These are phyloP conservation scores for Aspergillus sp. DNA, from an alignment of 2,329 filamentous ascomycete species.

Conservation along the genomic window DNA sequence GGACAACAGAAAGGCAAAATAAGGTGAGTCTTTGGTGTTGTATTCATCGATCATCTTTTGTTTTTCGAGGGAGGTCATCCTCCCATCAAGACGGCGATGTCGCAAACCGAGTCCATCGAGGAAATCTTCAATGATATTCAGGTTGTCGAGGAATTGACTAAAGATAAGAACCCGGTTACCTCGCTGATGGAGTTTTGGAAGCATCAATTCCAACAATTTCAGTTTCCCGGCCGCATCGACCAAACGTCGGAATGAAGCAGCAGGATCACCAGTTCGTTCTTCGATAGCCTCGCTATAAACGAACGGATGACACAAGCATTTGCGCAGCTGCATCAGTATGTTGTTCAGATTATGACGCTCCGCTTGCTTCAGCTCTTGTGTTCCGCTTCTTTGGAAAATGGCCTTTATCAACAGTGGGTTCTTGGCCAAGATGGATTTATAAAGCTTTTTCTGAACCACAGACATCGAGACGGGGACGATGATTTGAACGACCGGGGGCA, in stretches of 20 bases:
- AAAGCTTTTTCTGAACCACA: constrained; percentile 86
- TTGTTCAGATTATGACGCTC: constrained; percentile 86
- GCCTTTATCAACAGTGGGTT: constrained; percentile 81
- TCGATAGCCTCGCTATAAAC: constrained; percentile 90
- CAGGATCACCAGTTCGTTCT: constrained; percentile 64
- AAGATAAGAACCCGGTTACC: constrained; percentile 93
- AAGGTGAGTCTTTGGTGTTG: constrained; percentile 75
- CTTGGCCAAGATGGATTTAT: constrained; percentile 88
- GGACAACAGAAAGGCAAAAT: constrained; percentile 90
- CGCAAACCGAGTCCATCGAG: constrained; percentile 69
- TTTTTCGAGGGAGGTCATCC: constrained; percentile 75
- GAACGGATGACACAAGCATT: constrained; percentile 94
- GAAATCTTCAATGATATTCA: constrained; percentile 92
- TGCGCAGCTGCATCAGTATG: constrained; percentile 90
- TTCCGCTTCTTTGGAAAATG: constrained; percentile 68
- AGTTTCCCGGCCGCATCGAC: constrained; percentile 91
- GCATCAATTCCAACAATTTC: constrained; percentile 75
- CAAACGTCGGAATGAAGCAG: constrained; percentile 71
- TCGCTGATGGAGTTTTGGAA: constrained; percentile 79
- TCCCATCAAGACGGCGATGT: constrained; percentile 84
- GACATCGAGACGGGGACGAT: constrained; percentile 97
- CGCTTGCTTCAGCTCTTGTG: constrained; percentile 53
- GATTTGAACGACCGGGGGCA: constrained; percentile 91
- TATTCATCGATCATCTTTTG: constrained; percentile 92
- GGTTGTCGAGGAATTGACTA: constrained; percentile 85